These are phyloP conservation scores for Sequoiadendron giganteum DNA, from an alignment of 75 land plant species.

Conservation along the genomic window DNA sequence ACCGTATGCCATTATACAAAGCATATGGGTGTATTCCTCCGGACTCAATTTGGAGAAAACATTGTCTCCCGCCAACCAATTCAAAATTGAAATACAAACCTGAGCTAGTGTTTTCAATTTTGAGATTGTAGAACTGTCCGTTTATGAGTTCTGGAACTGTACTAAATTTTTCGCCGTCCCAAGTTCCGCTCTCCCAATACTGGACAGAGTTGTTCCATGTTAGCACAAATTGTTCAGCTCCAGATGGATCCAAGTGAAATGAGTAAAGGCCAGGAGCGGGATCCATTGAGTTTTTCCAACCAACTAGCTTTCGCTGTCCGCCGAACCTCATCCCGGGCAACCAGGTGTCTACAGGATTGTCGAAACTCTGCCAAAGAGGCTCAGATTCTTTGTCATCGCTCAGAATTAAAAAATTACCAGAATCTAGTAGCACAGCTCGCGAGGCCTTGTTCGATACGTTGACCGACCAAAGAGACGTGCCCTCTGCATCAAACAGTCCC, in stretches of 20 bases:
- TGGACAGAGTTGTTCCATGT: constrained; percentile 11
- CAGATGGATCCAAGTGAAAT: constrained; percentile 8
- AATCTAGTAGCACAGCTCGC: constrained; percentile 5
- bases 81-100: background rate
- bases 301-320: constrained; percentile 9
- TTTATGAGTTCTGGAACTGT: constrained; percentile 7
- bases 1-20: constrained; percentile 23
- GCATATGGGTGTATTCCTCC: constrained; percentile 17
- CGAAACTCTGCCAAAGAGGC: constrained; percentile 64
- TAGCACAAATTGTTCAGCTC: background rate
- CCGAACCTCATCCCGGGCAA: constrained; percentile 55
- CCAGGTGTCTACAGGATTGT: constrained; percentile 52
- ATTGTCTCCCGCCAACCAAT: background rate
- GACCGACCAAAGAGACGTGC: constrained; percentile 1
- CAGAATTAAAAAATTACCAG: constrained; percentile 9
- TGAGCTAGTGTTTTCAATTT: background rate
- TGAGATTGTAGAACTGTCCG: constrained; percentile 1
- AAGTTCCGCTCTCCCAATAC: constrained; percentile 34
- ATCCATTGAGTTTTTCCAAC: constrained; percentile 30
- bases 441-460: background rate
- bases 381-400: background rate
- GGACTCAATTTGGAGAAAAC: constrained; percentile 27
- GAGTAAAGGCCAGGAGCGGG: constrained; percentile 31
- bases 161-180: constrained; percentile 27
- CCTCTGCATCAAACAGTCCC: constrained; percentile 1